Percentiles rank a stretch among this genome's conserved stretches.
These are phyloP conservation scores for Phanerochaete sordida DNA, from an alignment of 768 basidiomycete species.

Conservation along the genomic window DNA sequence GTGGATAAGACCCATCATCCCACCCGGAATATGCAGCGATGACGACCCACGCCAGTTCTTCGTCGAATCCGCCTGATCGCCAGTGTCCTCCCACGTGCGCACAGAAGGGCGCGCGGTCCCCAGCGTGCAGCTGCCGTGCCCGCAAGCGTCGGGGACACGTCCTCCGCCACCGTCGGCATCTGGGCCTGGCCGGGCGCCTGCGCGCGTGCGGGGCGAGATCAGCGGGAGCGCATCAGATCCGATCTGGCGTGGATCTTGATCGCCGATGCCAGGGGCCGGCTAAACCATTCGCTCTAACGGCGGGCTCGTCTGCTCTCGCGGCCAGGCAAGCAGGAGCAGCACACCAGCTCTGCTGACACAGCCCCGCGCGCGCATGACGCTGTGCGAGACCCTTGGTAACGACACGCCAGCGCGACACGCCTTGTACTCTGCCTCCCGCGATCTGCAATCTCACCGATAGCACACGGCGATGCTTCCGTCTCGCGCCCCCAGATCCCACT, in stretches of 20 bases:
- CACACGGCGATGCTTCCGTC: background rate
- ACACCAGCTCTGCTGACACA: background rate
- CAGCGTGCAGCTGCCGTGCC: no score
- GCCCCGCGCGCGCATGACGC: background rate
- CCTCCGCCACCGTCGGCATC: no score
- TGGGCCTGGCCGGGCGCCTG: background rate
- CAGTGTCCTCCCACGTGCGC: no score
- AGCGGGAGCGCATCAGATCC: background rate
- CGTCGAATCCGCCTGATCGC: background rate
- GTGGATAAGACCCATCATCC: background rate
- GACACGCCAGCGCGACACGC: background rate
- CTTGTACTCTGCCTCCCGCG: background rate
- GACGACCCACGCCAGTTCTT: background rate
- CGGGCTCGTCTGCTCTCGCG: no score
- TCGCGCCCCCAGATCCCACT: background rate
- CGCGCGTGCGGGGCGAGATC: background rate
- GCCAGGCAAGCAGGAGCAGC: background rate
- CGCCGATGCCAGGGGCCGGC: background rate
- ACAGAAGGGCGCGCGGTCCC: no score
- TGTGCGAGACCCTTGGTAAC: background rate
- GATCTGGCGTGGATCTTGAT: background rate
- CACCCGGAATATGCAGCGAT: background rate
- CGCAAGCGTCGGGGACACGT: no score
- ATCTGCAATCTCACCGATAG: constrained; percentile 1
- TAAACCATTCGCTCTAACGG: no score